A percentile compares a stretch with the other conserved stretches of the same genome.
Conservation (phyloP, 495 filamentous ascomycete species). For the Trichoderma gamsii region DNA sequence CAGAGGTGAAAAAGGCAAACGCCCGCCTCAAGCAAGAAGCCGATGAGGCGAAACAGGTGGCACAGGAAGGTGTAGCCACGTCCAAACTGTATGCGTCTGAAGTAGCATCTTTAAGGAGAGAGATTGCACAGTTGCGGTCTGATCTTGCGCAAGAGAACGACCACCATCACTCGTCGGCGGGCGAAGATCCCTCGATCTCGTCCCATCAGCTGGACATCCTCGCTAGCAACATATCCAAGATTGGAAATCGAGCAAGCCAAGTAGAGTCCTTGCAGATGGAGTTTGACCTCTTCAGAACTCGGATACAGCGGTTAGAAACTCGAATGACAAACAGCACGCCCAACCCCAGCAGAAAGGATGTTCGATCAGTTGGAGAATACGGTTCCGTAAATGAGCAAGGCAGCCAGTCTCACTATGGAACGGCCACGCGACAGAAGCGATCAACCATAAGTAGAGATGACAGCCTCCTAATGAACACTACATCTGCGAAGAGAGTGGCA, state of each 20-base stretch:
- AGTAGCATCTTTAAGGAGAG: conserved; percentile 18
- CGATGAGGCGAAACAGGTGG: conserved; percentile 2
- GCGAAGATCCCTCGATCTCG: conserved; percentile 21
- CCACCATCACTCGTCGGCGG: conserved; percentile 10
- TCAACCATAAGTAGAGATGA: not conserved
- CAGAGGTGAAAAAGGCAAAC: not conserved
- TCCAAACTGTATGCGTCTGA: conserved; percentile 19
- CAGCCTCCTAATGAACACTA: not conserved
- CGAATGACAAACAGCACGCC: conserved; percentile 1
- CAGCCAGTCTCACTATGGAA: not conserved
- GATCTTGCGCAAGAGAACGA: conserved; percentile 26
- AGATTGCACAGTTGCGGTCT: conserved; percentile 25
- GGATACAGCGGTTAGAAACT: conserved; percentile 28
- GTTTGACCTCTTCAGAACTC: conserved; percentile 32
- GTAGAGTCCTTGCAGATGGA: conserved; percentile 39
- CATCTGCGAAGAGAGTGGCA: conserved; percentile 16
- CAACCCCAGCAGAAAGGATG: conserved; percentile 1
- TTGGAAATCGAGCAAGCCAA: conserved; percentile 32
- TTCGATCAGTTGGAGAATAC: not conserved
- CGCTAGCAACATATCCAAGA: conserved; percentile 31
- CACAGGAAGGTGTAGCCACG: conserved; percentile 14
- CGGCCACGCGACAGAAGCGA: not conserved
- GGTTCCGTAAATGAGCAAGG: not conserved
- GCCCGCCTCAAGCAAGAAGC: not conserved
- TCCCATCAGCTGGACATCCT: conserved; percentile 34